A percentile compares a stretch with the other conserved stretches of the same genome.
Evolutionary conservation across 2,329 filamentous ascomycete species (phyloP).

Genomic region (Colletotrichum graminicola): DNA sequence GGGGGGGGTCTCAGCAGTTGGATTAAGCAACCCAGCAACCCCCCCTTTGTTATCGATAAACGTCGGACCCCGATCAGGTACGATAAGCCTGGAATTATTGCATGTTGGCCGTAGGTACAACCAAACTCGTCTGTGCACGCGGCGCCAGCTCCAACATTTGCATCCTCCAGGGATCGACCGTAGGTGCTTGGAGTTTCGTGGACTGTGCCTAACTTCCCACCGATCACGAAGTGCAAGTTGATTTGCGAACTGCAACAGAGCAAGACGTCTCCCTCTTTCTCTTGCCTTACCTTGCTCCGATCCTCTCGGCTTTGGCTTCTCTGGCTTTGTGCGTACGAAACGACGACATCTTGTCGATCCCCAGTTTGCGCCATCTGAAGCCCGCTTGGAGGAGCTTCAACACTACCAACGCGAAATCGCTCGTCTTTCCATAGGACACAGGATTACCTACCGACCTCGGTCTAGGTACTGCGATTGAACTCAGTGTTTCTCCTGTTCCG

Average conservation of each 20-base stretch:
- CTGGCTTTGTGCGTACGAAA: conserved; percentile 6
- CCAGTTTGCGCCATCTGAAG: conserved; percentile 19
- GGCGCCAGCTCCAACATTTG: conserved; percentile 35
- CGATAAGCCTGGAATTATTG: conserved; percentile 34
- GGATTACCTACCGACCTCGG: not conserved
- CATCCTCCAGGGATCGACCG: conserved; percentile 33
- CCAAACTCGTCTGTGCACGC: conserved; percentile 31
- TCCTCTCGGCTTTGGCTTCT: not conserved
- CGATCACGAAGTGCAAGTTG: conserved; percentile 10
- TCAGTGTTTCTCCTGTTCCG: not conserved
- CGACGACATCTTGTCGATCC: conserved; percentile 20
- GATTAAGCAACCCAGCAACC: conserved; percentile 2
- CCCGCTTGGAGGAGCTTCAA: conserved; percentile 20
- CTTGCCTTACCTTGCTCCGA: not conserved
- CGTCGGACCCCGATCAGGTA: conserved; percentile 37
- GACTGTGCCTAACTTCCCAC: not conserved
- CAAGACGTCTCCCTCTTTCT: not conserved
- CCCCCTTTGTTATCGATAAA: conserved; percentile 34
- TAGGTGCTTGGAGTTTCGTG: not conserved
- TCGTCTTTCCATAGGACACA: not conserved
- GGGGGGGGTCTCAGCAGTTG: conserved; percentile 14
- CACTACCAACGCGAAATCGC: conserved; percentile 3
- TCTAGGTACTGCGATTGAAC: not conserved
- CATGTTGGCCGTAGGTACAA: conserved; percentile 15
- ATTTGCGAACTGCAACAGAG: conserved; percentile 1